Evolutionary conservation across 345 rosid species (phyloP).

Genomic region (Salix udensis): DNA sequence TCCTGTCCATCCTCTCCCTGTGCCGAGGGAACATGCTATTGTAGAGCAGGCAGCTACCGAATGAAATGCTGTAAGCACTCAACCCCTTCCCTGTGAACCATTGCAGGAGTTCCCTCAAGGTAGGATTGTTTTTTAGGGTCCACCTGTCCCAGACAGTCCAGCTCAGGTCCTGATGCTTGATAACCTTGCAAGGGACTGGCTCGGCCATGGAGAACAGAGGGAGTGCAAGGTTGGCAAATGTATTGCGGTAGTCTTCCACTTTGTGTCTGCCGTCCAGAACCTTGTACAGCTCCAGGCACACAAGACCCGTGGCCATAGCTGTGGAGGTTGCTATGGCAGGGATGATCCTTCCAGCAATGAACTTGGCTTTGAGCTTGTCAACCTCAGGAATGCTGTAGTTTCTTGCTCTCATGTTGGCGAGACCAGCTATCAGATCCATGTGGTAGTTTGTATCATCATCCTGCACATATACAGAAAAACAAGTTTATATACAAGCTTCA

Average conservation of each 20-base stretch:
- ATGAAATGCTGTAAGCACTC: constrained; percentile 87
- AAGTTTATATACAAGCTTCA: neutral
- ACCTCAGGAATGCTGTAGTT: constrained; percentile 95
- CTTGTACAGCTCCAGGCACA: constrained; percentile 93
- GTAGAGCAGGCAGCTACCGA: constrained; percentile 76
- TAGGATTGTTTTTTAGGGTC: constrained; percentile 69
- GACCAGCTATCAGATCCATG: constrained; percentile 96
- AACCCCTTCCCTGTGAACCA: constrained; percentile 80
- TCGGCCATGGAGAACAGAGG: constrained; percentile 95
- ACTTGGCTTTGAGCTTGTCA: constrained; percentile 94
- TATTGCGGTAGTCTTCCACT: constrained; percentile 89
- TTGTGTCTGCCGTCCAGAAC: constrained; percentile 70
- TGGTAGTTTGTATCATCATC: constrained; percentile 97
- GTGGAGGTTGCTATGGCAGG: constrained; percentile 98
- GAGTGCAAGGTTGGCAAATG: constrained; percentile 88
- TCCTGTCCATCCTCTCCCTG: constrained; percentile 71
- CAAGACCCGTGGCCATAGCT: constrained; percentile 95
- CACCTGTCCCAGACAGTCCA: constrained; percentile 99
- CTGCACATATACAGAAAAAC: constrained; percentile 28
- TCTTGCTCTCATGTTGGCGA: constrained; percentile 99
- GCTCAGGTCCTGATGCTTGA: constrained; percentile 72
- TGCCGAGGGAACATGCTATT: constrained; percentile 91
- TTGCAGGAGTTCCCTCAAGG: constrained; percentile 60
- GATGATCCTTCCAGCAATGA: constrained; percentile 96
- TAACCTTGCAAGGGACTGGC: constrained; percentile 90